phyloP scores from a whole-genome alignment of 371 early-diverging fungal genomes.

The Dinochytrium kinnereticum region DNA sequence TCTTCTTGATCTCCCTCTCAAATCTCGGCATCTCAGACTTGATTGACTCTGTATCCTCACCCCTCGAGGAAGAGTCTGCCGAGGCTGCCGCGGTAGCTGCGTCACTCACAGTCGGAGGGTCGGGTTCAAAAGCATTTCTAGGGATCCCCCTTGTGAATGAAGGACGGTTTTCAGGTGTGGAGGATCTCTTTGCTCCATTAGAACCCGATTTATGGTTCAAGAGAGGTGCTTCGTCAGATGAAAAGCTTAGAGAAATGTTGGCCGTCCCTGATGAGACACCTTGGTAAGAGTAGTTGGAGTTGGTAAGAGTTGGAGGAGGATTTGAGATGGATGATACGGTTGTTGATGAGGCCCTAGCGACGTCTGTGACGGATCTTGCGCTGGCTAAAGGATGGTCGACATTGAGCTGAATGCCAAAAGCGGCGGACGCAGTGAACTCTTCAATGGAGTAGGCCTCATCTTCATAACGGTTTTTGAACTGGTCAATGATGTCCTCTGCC shows the following conservation, averaged over 20 bases:
- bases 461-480: constrained; percentile 20
- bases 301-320: background rate
- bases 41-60: constrained; percentile 21
- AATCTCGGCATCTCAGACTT: constrained; percentile 44
- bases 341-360: background rate
- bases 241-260: too few species aligned
- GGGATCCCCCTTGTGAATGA: too few species aligned
- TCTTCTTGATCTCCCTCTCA: constrained; percentile 41
- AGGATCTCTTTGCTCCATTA: too few species aligned
- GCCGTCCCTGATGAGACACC: too few species aligned
- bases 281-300: too few species aligned
- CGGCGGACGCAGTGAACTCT: constrained; percentile 35
- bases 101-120: too few species aligned
- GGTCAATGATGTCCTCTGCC: constrained; percentile 30
- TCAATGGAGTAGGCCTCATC: constrained; percentile 31
- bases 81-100: too few species aligned
- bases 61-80: too few species aligned
- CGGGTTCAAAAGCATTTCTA: too few species aligned
- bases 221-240: too few species aligned
- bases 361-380: background rate
- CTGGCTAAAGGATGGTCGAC: constrained; percentile 25
- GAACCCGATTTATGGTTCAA: too few species aligned
- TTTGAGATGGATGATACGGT: background rate
- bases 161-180: too few species aligned
- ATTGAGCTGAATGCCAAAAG: constrained; percentile 33